Percentiles rank a stretch among this genome's conserved stretches.
Conservation (phyloP, 2,329 filamentous ascomycete species). For the Periconia digitata region DNA sequence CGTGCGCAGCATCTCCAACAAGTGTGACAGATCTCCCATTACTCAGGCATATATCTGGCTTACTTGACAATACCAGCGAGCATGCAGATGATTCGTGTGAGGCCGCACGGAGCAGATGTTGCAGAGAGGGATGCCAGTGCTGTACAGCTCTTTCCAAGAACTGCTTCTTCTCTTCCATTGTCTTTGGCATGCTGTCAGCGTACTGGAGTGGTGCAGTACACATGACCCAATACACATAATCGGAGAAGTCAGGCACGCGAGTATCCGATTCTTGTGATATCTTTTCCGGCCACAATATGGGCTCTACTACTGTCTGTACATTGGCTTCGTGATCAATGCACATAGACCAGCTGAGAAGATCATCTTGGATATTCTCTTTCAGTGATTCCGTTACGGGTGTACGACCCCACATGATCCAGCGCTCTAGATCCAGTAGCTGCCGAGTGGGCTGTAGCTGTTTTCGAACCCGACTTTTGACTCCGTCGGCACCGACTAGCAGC, state of each 20-base stretch:
- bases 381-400: too few relatives aligned
- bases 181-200: slow-evolving; percentile 1
- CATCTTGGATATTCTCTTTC: too few relatives aligned
- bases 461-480: too few relatives aligned
- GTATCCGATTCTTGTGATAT: slow-evolving; percentile 1
- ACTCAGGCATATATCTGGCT: slow-evolving; percentile 31
- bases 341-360: too few relatives aligned
- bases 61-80: slow-evolving; percentile 36
- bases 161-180: slow-evolving; percentile 6
- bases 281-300: too few relatives aligned
- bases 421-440: too few relatives aligned
- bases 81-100: slow-evolving; percentile 28
- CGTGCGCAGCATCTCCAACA: slow-evolving; percentile 43
- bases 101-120: slow-evolving; percentile 6
- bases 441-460: too few relatives aligned
- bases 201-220: slow-evolving; percentile 6
- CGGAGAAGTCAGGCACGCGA: slow-evolving; percentile 12
- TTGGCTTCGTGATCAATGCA: too few relatives aligned
- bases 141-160: slow-evolving; percentile 5
- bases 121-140: slow-evolving; percentile 10
- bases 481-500: too few relatives aligned
- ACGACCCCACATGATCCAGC: too few relatives aligned
- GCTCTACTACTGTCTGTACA: too few relatives aligned
- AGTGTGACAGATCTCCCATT: slow-evolving; percentile 30
- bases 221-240: slow-evolving; percentile 40